Percentiles rank a stretch among this genome's conserved stretches.
Evolutionary conservation across 2,329 filamentous ascomycete genomes (phyloP).

Genomic region (Penicillium polonicum): DNA sequence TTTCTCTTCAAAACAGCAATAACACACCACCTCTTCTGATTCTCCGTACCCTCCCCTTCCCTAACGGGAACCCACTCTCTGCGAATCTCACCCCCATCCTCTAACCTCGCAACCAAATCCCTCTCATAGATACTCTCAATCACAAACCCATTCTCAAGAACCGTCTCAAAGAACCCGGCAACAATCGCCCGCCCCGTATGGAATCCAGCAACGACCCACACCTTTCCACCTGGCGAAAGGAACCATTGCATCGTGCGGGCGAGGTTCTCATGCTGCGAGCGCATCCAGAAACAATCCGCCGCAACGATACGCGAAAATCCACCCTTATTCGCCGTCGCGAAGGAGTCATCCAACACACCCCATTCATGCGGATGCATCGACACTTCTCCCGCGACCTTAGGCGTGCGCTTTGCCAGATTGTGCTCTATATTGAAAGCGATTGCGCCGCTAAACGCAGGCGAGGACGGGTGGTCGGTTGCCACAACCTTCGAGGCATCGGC

Average conservation of each 20-base stretch:
- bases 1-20: constrained; percentile 45
- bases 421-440: constrained; percentile 49
- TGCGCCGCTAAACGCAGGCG: constrained; percentile 42
- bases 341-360: constrained; percentile 47
- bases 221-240: constrained; percentile 40
- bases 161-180: constrained; percentile 55
- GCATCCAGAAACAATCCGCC: constrained; percentile 63
- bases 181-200: constrained; percentile 59
- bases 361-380: constrained; percentile 55
- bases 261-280: constrained; percentile 56
- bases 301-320: constrained; percentile 56
- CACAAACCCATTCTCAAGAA: constrained; percentile 45
- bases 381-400: constrained; percentile 17
- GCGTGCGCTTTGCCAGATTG: constrained; percentile 40
- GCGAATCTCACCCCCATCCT: constrained; percentile 45
- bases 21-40: constrained; percentile 59
- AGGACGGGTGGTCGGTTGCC: constrained; percentile 53
- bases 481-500: constrained; percentile 42
- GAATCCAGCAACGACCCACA: constrained; percentile 59
- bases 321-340: constrained; percentile 38
- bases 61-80: constrained; percentile 44
- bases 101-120: constrained; percentile 45
- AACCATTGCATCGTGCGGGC: constrained; percentile 57
- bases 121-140: constrained; percentile 57
- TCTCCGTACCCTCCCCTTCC: constrained; percentile 50